Evolutionary conservation across 257 asterid genomes (phyloP), one percentile per base, ranked within the genome.

Genomic region (Salvia rosmarinus): DNA sequence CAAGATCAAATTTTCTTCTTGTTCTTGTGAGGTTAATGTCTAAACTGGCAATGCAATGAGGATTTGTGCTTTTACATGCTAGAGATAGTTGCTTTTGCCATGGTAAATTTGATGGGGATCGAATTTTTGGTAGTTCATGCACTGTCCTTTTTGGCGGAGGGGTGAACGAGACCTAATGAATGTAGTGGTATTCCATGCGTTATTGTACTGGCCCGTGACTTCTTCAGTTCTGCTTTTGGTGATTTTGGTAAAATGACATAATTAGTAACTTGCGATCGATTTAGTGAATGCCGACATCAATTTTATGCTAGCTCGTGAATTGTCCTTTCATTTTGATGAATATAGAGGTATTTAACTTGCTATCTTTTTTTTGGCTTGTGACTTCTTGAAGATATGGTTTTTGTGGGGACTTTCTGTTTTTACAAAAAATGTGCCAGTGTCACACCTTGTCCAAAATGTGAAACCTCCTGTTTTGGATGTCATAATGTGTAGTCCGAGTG

Each of bases 61-160:
- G 63, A 63, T 5, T 43, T 68, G 37, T 61, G 57, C 44, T 68
- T 68, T 50, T 30, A 16, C 20, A 56, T 57, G 54, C 9, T 19
- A 6, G n/a, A 34, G 14, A n/a, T 10, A 17, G 65, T 39, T 37
- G 54, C 11, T 42, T 25, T 14, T 61, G 1, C 20, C 37, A 25
- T 35, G 35, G 21, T 6, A n/a, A 4, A 3, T 54, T 69, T 47
- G 47, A 39, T 23, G 13, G 34, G 16, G 51, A 11, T 19, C n/a
- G 19, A 44, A 16, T 43, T 5, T n/a, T 44, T 46, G 4, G 14
- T 44, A 14, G 51, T 71, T 20, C 61, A 30, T 59, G 13, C 37
- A 4, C 37, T 32, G 2, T 32, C 37, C 6, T 32, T 32, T 47
- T 47, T n/a, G 1, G 30, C 30, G 30, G 30, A 25, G 30, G 30